These are phyloP conservation scores for Sporobolomyces pararoseus DNA, from an alignment of 768 basidiomycete genomes.

Conservation along the genomic window DNA sequence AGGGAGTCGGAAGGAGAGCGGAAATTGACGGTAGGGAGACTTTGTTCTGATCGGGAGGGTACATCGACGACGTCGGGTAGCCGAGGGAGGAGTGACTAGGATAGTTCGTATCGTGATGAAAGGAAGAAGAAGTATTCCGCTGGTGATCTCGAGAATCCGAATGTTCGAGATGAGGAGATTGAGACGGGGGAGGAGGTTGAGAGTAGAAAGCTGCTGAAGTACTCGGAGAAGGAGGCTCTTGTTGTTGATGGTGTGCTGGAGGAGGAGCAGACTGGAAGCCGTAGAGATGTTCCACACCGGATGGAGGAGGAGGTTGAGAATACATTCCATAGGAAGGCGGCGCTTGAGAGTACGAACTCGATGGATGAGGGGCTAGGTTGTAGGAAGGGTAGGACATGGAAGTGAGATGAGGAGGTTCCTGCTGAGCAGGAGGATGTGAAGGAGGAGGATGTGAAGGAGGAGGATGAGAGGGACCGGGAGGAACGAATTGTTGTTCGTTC, in stretches of 20 bases:
- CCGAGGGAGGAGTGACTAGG: not conserved
- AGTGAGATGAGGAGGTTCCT: not conserved
- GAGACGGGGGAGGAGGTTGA: not conserved
- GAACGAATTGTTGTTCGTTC: not conserved
- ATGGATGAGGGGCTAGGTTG: not conserved
- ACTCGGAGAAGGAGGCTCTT: not conserved
- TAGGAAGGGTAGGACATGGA: constrained; percentile 1
- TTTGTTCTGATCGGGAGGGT: constrained; percentile 20
- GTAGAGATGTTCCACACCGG: constrained; percentile 11
- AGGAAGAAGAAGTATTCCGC: not conserved
- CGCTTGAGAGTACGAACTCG: not conserved
- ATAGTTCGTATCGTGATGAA: not conserved
- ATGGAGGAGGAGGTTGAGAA: not conserved
- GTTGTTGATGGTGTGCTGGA: not conserved
- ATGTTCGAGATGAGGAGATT: not conserved
- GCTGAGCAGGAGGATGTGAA: not conserved
- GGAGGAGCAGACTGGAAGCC: not conserved
- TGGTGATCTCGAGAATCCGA: not conserved
- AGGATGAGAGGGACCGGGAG: not conserved
- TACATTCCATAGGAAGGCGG: not conserved
- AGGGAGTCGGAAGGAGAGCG: constrained; percentile 24
- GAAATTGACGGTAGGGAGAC: constrained; percentile 40
- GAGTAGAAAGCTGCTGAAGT: not conserved
- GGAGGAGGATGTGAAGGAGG: not conserved
- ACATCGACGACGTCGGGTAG: not conserved